Conservation (phyloP, 768 basidiomycete species). For the Mycena crocata region DNA sequence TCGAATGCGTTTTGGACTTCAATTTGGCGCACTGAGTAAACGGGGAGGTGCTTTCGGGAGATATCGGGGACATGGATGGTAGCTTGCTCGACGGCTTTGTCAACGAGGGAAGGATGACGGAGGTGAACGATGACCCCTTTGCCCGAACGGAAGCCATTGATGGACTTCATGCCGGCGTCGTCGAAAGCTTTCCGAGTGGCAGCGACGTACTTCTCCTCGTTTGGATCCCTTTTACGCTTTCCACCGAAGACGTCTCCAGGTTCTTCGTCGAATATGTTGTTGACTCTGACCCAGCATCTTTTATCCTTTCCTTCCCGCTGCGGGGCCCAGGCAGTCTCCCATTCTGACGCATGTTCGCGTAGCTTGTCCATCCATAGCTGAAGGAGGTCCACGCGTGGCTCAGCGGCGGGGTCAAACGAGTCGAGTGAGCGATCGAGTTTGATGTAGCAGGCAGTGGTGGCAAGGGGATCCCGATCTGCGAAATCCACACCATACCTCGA, state of each 20-base stretch:
- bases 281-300: background rate
- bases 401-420: too few relatives aligned
- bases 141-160: background rate
- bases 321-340: background rate
- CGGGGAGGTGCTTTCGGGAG: background rate
- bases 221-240: background rate
- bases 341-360: background rate
- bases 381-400: too few relatives aligned
- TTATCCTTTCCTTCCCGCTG: background rate
- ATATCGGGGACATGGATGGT: background rate
- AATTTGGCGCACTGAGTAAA: background rate
- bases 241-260: too few relatives aligned
- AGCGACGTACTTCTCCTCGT: background rate
- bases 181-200: background rate
- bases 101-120: background rate
- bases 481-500: too few relatives aligned
- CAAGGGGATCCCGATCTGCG: too few relatives aligned
- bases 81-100: background rate
- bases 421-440: too few relatives aligned
- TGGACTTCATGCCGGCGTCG: background rate
- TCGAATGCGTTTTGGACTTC: background rate
- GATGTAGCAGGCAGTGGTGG: too few relatives aligned
- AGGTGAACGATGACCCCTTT: background rate
- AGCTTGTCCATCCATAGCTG: too few relatives aligned
- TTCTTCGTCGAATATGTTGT: background rate